Evolutionary conservation across 2,329 filamentous ascomycete species (phyloP), one percentile per base, ranked within the genome.

Genomic region (Trichoderma semiorbis): DNA sequence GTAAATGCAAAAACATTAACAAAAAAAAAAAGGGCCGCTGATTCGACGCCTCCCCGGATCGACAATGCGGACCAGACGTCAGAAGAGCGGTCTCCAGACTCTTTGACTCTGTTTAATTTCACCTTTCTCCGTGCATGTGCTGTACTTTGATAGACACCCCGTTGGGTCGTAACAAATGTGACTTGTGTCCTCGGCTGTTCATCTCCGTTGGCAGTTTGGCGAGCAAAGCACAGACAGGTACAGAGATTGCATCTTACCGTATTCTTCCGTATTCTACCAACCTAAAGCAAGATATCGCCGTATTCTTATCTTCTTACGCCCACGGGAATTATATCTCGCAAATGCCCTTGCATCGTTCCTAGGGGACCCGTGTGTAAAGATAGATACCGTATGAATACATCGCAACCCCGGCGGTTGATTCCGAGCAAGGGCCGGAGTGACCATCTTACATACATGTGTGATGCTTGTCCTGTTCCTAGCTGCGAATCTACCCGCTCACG

Each of bases 41-140:
- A 61, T 36, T 60, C 10, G 57, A 60, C 57, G 57, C 28, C 53
- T 28, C 28, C 43, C 43, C 30, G 12, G 64, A 57, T 67, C 64
- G 64, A 67, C 64, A 67, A 14, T 43, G 30, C 30, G 47, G 14
- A 21, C 32, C 47, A 30, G 64, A 67, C 64, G 64, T 67, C 64
- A 67, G 64, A 67, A 57, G 32, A 57, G 64, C 64, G 64, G 64
- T 67, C 64, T 36, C 64, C 32, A 39, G n/a, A 24, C 47, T 53
- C n/a, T 50, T 10, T 50, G 32, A 34, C 12, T 36, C 34, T 36
- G 34, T 24, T 53, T 18, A 14, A 53, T 14, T 53, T 53, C 43
- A 24, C 43, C 14, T 36, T 36, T 36, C 43, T 50, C n/a, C 11
- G 5, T 21, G n/a, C 18, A 21, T 50, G n/a, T 50, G 11, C n/a